Base-by-base conservation (phyloP, 2,329 filamentous ascomycete species). In the Phoma herbarum region DNA sequence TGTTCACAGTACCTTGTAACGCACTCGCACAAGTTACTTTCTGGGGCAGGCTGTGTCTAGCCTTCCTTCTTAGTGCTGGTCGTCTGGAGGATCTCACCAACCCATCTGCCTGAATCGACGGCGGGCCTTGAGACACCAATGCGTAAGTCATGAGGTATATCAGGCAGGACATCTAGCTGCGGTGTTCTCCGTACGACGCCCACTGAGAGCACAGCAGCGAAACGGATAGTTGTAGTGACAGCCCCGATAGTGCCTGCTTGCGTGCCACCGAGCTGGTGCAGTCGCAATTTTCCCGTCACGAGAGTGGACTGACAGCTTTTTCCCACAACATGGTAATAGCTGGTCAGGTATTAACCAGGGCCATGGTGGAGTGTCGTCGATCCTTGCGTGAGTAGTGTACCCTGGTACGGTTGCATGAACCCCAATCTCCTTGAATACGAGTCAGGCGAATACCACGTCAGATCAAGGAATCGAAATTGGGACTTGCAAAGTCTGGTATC, bases 371-470 rank as follows among this genome's bases (percentile, higher is more conserved):
- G 35, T 29, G 26, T 39, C 18, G 33, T 26, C 47, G 16, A 46
- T 51, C 54, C 54, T 52, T 57, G 48, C 33, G 47, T 48, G 43
- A 29, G 43, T 44, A 49, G 23, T 29, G 18, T 43, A 43, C 29
- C 43, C 49, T 49, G 37, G 31, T 39, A 26, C 25, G 20, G 23
- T 49, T 44, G 49, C 49, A 52, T 49, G 35, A 53, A 53, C 39
- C 12, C 20, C 49, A 59, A 59, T 59, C 26, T 59, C 45, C 29
- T 31, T 37, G 37, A 11, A 50, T 45, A 33, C 39, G 56, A 54
- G 45, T 50, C 51, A 54, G 33, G 12, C n/a, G 25, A 25, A 33
- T 49, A 46, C 50, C 20, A 49, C 37, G 20, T 39, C 37, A 45
- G 29, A 49, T 31, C 31, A 41, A 4, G 37, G 28, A 44, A 45